Conservation (phyloP, 768 basidiomycete genomes). For the Termitomyces titanicus region DNA sequence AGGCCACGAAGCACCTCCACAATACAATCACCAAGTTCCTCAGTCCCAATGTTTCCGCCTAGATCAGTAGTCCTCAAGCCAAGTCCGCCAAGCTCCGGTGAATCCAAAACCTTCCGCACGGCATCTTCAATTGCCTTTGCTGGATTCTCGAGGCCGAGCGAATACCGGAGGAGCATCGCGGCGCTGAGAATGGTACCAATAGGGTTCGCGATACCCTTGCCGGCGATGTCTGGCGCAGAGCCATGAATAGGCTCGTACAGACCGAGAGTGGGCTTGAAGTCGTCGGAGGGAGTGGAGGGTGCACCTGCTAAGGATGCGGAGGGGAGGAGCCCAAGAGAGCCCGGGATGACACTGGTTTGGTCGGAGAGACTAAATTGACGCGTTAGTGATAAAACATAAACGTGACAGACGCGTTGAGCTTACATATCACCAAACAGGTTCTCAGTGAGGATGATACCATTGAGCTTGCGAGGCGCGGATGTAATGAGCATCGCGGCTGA, state of each 20-base stretch:
- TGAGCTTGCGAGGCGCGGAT: slow-evolving; percentile 83
- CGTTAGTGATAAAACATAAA: not conserved
- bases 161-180: slow-evolving; percentile 92
- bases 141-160: slow-evolving; percentile 81
- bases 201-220: slow-evolving; percentile 89
- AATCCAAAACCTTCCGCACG: slow-evolving; percentile 87
- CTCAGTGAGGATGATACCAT: slow-evolving; percentile 93
- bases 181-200: slow-evolving; percentile 93
- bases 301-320: slow-evolving; percentile 95
- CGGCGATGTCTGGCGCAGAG: slow-evolving; percentile 95
- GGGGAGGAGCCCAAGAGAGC: slow-evolving; percentile 92
- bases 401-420: slow-evolving; percentile 20
- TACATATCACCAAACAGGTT: slow-evolving; percentile 98
- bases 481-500: slow-evolving; percentile 96
- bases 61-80: slow-evolving; percentile 86
- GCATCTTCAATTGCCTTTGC: slow-evolving; percentile 86
- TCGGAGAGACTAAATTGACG: slow-evolving; percentile 76
- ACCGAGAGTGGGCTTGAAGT: slow-evolving; percentile 77
- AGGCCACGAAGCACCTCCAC: slow-evolving; percentile 65
- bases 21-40: slow-evolving; percentile 80
- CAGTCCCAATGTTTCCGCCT: slow-evolving; percentile 72
- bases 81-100: slow-evolving; percentile 59
- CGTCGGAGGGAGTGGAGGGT: slow-evolving; percentile 56
- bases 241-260: slow-evolving; percentile 98
- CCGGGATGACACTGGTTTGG: slow-evolving; percentile 95